Percentiles rank a stretch among this genome's conserved stretches.
These are phyloP conservation scores for Diaporthe nobilis DNA, from an alignment of 2,329 filamentous ascomycete genomes.

Conservation along the genomic window DNA sequence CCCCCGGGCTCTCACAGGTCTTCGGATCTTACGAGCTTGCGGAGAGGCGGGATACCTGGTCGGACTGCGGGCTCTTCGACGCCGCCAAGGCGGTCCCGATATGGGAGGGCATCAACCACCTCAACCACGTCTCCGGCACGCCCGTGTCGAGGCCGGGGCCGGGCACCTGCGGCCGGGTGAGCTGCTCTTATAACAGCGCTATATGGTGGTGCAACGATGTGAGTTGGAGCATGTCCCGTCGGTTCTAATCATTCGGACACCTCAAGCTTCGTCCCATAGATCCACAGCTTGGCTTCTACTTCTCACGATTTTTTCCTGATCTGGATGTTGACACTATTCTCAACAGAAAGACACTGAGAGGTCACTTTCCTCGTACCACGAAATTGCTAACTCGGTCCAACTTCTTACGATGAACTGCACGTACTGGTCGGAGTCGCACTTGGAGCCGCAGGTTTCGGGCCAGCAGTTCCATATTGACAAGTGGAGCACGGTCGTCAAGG, in stretches of 20 bases:
- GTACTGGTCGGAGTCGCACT: background rate
- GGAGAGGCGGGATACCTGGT: background rate
- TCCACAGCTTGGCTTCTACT: too few species aligned
- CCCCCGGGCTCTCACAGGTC: too few species aligned
- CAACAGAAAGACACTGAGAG: background rate
- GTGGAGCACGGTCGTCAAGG: background rate
- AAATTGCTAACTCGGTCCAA: background rate
- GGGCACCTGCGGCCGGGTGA: background rate
- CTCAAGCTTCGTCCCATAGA: background rate
- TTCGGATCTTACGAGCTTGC: background rate
- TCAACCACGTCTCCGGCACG: background rate
- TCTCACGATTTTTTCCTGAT: background rate
- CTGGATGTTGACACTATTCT: background rate
- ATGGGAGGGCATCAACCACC: background rate
- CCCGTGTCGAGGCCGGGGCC: background rate
- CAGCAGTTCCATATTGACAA: background rate
- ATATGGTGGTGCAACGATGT: slow-evolving; percentile 33
- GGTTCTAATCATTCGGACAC: too few species aligned
- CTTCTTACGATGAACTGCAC: background rate
- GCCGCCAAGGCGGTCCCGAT: background rate
- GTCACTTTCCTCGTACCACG: background rate
- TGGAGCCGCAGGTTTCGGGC: background rate
- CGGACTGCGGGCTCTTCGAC: background rate
- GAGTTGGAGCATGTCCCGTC: background rate
- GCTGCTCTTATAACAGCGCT: background rate